These are phyloP conservation scores for Phytophthora idaei DNA, from an alignment of 352 stramenopile species.

Conservation along the genomic window DNA sequence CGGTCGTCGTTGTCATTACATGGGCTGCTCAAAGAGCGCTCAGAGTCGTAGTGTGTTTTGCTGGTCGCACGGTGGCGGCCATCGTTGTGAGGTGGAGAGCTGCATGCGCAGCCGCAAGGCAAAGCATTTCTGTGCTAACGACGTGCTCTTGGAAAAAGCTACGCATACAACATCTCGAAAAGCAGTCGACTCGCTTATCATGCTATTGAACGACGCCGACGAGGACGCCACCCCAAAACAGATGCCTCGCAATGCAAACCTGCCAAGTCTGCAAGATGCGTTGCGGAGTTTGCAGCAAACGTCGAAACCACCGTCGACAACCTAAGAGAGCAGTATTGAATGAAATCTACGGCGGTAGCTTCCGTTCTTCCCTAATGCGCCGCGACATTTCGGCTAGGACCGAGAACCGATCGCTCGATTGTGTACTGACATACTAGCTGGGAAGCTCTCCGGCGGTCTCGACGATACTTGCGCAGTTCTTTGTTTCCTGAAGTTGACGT, in stretches of 20 bases:
- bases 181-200: no score
- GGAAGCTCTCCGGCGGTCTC: constrained; percentile 12
- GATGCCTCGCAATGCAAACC: no score
- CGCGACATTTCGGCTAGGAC: no score
- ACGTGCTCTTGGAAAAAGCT: constrained; percentile 45
- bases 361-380: no score
- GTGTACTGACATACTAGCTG: background rate
- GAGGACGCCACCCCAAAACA: no score
- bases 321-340: no score
- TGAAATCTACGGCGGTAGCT: no score
- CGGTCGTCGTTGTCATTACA: constrained; percentile 65
- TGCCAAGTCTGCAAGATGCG: no score
- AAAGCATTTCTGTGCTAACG: constrained; percentile 64
- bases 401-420: background rate
- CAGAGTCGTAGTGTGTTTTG: constrained; percentile 73
- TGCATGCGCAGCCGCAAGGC: constrained; percentile 77
- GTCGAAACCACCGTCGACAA: no score
- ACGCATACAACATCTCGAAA: no score
- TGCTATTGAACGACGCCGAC: no score
- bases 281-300: no score
- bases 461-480: constrained; percentile 9
- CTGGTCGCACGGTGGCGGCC: constrained; percentile 69
- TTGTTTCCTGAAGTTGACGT: constrained; percentile 12
- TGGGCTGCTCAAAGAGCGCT: constrained; percentile 64
- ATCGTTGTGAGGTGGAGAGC: constrained; percentile 60